These are phyloP conservation scores for Pulicaria dysenterica DNA, from an alignment of 129 eudicot genomes.

Conservation along the genomic window DNA sequence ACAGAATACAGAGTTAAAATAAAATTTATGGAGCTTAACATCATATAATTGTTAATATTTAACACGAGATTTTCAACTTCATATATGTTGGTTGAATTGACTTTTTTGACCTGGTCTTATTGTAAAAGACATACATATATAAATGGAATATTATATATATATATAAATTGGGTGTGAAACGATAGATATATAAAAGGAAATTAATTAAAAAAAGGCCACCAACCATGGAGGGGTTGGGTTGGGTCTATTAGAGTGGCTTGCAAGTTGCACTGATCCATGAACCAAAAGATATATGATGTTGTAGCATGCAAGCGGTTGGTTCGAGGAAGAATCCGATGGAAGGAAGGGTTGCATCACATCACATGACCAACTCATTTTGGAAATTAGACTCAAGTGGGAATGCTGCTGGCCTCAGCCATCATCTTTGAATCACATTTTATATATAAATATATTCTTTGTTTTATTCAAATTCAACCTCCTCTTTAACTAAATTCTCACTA, in stretches of 20 bases:
- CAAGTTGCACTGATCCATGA: constrained; percentile 31
- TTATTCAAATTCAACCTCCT: background rate
- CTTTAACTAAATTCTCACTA: background rate
- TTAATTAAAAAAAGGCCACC: constrained; percentile 4
- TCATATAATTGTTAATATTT: background rate
- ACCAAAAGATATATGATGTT: background rate
- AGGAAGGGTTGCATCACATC: background rate
- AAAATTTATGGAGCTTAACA: too few species aligned
- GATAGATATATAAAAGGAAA: background rate
- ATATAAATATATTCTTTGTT: too few species aligned
- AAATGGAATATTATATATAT: background rate
- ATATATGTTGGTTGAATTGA: background rate
- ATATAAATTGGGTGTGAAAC: constrained; percentile 3
- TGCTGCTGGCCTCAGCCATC: background rate
- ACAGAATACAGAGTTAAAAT: background rate
- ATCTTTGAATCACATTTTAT: background rate
- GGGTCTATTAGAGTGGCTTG: constrained; percentile 29
- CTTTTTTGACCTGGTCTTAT: constrained; percentile 25
- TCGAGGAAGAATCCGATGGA: constrained; percentile 21
- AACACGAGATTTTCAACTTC: background rate
- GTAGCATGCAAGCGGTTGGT: constrained; percentile 2
- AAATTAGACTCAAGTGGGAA: constrained; percentile 21
- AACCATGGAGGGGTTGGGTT: background rate
- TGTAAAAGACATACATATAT: background rate
- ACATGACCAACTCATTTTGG: background rate